Evolutionary conservation across 176 grass and related monocot genomes (phyloP).

Genomic region (Pharus latifolius): DNA sequence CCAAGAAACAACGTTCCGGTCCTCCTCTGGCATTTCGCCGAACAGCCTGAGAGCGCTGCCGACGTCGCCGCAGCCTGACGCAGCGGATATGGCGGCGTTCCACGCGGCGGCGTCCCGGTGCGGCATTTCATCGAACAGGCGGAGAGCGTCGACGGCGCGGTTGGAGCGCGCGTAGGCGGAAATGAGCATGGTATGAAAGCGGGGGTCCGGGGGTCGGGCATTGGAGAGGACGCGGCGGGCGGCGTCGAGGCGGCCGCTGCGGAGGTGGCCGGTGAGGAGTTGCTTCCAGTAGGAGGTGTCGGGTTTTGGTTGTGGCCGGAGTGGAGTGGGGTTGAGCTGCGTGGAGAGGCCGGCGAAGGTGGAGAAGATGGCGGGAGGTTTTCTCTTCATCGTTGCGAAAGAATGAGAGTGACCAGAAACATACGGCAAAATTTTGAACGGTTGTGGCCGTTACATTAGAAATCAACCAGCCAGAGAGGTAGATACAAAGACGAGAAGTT

Average conservation of each 20-base stretch:
- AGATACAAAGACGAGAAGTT: no score
- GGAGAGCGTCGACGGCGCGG: slow-evolving; percentile 17
- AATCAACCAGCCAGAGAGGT: no score
- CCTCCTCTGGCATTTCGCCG: slow-evolving; percentile 30
- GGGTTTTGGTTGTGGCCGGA: neutral
- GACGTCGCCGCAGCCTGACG: slow-evolving; percentile 9
- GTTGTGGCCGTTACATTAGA: no score
- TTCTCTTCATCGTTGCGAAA: neutral
- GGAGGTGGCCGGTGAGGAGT: slow-evolving; percentile 13
- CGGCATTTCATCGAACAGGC: slow-evolving; percentile 38
- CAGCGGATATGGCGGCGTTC: slow-evolving; percentile 36
- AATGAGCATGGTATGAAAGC: slow-evolving; percentile 46
- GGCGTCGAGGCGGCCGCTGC: slow-evolving; percentile 23
- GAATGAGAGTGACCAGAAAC: no score
- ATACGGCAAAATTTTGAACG: no score
- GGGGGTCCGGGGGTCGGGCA: slow-evolving; percentile 9
- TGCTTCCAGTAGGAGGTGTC: slow-evolving; percentile 12
- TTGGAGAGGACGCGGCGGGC: slow-evolving; percentile 18
- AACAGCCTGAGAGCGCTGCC: slow-evolving; percentile 25
- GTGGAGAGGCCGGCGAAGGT: neutral
- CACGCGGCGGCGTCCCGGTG: slow-evolving; percentile 26
- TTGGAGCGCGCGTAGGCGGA: slow-evolving; percentile 13
- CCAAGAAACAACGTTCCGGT: slow-evolving; percentile 39
- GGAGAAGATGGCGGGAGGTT: neutral
- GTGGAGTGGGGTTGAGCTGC: neutral